Conservation (phyloP, 176 grass and related monocot species). For the Oryza nivara region DNA sequence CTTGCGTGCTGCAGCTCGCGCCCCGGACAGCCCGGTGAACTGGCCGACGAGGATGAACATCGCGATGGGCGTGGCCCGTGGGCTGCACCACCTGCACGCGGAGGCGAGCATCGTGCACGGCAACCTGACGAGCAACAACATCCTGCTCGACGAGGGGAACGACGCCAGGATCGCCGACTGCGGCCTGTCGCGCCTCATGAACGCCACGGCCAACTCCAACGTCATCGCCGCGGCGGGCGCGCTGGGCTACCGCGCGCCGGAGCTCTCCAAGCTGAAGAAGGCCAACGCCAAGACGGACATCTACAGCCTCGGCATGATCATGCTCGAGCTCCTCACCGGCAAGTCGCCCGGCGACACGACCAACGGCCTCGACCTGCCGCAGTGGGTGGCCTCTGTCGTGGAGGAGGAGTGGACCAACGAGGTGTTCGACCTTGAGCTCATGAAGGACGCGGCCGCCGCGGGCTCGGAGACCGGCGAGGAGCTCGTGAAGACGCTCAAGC, state of each 20-base stretch:
- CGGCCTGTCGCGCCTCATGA: conserved; percentile 89
- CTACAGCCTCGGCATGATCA: conserved; percentile 84
- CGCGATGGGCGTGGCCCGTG: conserved; percentile 60
- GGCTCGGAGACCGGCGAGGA: conserved; percentile 67
- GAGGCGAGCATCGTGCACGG: conserved; percentile 79
- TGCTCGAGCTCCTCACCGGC: conserved; percentile 94
- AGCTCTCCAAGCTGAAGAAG: conserved; percentile 95
- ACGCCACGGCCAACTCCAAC: conserved; percentile 69
- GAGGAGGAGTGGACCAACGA: conserved; percentile 98
- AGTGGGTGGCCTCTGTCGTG: conserved; percentile 92
- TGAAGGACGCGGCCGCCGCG: conserved; percentile 69
- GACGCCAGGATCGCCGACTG: conserved; percentile 76
- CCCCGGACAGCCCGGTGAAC: conserved; percentile 53
- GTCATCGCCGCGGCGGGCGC: conserved; percentile 67
- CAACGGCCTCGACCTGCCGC: conserved; percentile 86
- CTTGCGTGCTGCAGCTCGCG: conserved; percentile 47
- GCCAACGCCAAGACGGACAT: conserved; percentile 92
- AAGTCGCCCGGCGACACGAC: conserved; percentile 80
- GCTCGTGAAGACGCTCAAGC: conserved; percentile 81
- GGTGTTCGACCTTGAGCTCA: conserved; percentile 95
- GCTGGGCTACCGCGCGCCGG: conserved; percentile 83
- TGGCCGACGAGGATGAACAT: conserved; percentile 90
- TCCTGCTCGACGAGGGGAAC: conserved; percentile 75
- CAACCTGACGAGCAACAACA: conserved; percentile 87
- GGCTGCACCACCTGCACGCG: conserved; percentile 76